Evolutionary conservation across 2,329 filamentous ascomycete genomes (phyloP).

Genomic region (Phialemonium atrogriseum): DNA sequence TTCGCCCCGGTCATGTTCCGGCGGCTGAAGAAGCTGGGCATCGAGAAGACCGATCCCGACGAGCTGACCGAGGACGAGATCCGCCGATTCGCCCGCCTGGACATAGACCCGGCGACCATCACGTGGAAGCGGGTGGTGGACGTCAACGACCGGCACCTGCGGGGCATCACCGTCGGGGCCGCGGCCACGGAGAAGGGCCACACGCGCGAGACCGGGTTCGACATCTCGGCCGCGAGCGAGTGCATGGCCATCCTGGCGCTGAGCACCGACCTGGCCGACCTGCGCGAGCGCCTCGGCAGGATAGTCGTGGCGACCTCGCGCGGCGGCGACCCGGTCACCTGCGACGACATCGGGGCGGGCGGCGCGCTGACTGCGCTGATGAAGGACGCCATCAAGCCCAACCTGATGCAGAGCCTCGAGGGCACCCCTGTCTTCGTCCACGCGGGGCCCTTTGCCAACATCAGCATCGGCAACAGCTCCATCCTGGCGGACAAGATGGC

Average conservation of each 20-base stretch:
- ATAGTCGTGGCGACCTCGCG: slow-evolving; percentile 93
- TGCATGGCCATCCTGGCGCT: slow-evolving; percentile 97
- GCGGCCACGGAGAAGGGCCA: slow-evolving; percentile 87
- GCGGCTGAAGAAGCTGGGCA: slow-evolving; percentile 89
- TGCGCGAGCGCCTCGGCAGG: slow-evolving; percentile 85
- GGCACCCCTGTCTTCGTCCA: slow-evolving; percentile 97
- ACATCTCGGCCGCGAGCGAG: slow-evolving; percentile 95
- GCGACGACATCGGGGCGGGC: slow-evolving; percentile 88
- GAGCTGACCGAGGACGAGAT: slow-evolving; percentile 89
- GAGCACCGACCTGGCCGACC: slow-evolving; percentile 77
- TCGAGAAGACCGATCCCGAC: slow-evolving; percentile 88
- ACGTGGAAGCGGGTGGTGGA: slow-evolving; percentile 95
- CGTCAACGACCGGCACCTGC: slow-evolving; percentile 91
- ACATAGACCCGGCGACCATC: slow-evolving; percentile 95
- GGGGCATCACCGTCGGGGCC: slow-evolving; percentile 80
- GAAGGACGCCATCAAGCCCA: slow-evolving; percentile 98
- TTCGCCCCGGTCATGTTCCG: slow-evolving; percentile 91
- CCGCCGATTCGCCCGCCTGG: slow-evolving; percentile 76
- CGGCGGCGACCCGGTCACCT: slow-evolving; percentile 83
- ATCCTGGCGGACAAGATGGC: slow-evolving; percentile 93
- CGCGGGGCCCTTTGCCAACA: slow-evolving; percentile 95
- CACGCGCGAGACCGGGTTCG: slow-evolving; percentile 83
- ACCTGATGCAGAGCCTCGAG: slow-evolving; percentile 96
- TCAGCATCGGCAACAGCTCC: slow-evolving; percentile 93
- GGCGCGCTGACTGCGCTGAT: slow-evolving; percentile 91